Conservation (phyloP, 768 basidiomycete species). For the Lyophyllum semitale region DNA sequence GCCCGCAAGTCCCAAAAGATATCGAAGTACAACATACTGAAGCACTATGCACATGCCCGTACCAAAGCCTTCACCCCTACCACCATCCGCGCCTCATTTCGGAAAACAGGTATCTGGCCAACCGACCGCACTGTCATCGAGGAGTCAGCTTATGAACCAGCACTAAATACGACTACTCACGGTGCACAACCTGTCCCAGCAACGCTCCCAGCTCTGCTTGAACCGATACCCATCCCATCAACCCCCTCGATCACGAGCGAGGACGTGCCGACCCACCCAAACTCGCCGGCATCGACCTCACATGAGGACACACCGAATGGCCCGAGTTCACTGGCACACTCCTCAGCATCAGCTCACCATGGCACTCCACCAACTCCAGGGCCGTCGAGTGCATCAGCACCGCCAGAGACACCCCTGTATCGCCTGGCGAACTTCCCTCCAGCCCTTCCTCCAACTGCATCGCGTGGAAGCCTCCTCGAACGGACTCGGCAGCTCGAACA, state of each 20-base stretch:
- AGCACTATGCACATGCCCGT: constrained; percentile 14
- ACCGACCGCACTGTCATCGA: constrained; percentile 15
- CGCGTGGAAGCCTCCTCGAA: not conserved
- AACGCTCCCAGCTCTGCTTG: not conserved
- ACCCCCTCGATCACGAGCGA: too few species aligned
- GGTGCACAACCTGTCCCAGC: constrained; percentile 22
- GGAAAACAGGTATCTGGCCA: constrained; percentile 24
- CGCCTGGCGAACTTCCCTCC: not conserved
- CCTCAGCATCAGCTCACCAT: too few species aligned
- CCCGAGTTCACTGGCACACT: too few species aligned
- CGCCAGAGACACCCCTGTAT: not conserved
- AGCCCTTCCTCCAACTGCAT: not conserved
- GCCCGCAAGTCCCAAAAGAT: constrained; percentile 23
- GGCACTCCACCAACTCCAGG: too few species aligned
- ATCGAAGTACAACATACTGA: constrained; percentile 11
- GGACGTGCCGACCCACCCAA: too few species aligned
- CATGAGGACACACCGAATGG: too few species aligned
- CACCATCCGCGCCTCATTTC: constrained; percentile 21
- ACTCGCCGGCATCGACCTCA: too few species aligned
- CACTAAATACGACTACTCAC: constrained; percentile 17
- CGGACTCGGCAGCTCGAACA: constrained; percentile 13
- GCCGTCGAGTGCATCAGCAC: too few species aligned
- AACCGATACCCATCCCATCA: too few species aligned
- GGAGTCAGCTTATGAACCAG: constrained; percentile 1
- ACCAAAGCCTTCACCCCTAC: constrained; percentile 12